Evolutionary conservation across 331 rosid species (phyloP).

Genomic region (Saraca asoca): DNA sequence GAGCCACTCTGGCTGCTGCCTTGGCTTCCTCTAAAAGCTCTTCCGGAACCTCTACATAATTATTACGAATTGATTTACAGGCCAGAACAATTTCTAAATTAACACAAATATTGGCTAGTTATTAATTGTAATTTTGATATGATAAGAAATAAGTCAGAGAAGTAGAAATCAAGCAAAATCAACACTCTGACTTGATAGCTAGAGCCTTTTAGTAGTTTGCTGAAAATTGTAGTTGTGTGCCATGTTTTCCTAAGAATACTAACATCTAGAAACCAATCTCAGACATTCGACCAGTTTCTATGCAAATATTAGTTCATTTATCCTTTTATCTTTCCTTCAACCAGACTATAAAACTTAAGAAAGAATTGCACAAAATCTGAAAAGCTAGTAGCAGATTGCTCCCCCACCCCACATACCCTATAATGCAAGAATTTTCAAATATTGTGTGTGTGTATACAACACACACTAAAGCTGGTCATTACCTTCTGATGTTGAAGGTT

Average conservation of each 20-base stretch:
- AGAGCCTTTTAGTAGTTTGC: neutral
- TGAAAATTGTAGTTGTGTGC: neutral
- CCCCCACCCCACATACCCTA: neutral
- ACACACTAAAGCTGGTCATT: slow-evolving; percentile 13
- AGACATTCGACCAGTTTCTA: too few species aligned
- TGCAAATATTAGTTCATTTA: too few species aligned
- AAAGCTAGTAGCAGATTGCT: neutral
- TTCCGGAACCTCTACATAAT: slow-evolving; percentile 67
- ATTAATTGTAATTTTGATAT: neutral
- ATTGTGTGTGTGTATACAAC: neutral
- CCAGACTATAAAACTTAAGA: neutral
- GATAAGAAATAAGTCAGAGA: neutral
- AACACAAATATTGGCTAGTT: neutral
- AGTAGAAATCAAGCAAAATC: neutral
- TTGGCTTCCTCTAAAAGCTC: slow-evolving; percentile 79
- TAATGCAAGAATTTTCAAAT: neutral
- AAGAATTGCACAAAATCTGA: neutral
- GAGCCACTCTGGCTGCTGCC: slow-evolving; percentile 87
- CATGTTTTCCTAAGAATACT: neutral
- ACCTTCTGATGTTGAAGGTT: slow-evolving; percentile 93
- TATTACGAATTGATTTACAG: neutral
- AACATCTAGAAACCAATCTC: too few species aligned
- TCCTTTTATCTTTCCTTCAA: too few species aligned
- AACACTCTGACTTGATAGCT: neutral
- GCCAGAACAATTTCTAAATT: neutral